A percentile compares a stretch with the other conserved stretches of the same genome.
These are phyloP conservation scores for Apophysomyces sp. DNA, from an alignment of 371 early-diverging fungal species.

Conservation along the genomic window DNA sequence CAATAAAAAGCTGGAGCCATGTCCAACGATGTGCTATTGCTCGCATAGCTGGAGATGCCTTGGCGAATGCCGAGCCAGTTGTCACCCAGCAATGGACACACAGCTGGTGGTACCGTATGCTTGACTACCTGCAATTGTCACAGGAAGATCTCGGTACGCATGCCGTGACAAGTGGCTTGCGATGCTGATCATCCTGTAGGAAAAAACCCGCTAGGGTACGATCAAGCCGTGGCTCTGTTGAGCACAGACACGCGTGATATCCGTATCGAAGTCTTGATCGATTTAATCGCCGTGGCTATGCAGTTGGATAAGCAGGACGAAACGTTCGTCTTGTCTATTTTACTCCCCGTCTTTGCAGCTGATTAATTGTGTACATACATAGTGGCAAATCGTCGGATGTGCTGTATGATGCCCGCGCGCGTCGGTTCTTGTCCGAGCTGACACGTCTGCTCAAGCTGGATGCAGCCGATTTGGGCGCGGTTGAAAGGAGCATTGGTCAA, in stretches of 20 bases:
- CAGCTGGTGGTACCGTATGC: conserved; percentile 24
- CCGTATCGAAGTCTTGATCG: conserved; percentile 35
- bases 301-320: conserved; percentile 10
- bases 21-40: conserved; percentile 29
- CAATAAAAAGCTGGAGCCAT: conserved; percentile 20
- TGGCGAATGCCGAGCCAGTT: conserved; percentile 14
- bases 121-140: conserved; percentile 22
- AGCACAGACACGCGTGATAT: conserved; percentile 24
- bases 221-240: conserved; percentile 15
- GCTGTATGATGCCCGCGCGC: conserved; percentile 42
- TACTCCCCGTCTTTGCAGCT: not conserved
- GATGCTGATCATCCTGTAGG: not conserved
- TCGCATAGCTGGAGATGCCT: conserved; percentile 18
- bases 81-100: conserved; percentile 23
- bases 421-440: conserved; percentile 31
- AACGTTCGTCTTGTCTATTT: not conserved
- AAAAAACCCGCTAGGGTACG: conserved; percentile 4
- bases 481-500: conserved; percentile 42
- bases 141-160: conserved; percentile 24
- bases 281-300: conserved; percentile 27
- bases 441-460: conserved; percentile 17
- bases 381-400: conserved; percentile 9
- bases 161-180: not conserved
- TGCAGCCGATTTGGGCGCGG: conserved; percentile 27
- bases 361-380: not conserved